A percentile compares a stretch with the other conserved stretches of the same genome.
Conservation (phyloP, 305 asterid species). For the Fraxinus albicans region DNA sequence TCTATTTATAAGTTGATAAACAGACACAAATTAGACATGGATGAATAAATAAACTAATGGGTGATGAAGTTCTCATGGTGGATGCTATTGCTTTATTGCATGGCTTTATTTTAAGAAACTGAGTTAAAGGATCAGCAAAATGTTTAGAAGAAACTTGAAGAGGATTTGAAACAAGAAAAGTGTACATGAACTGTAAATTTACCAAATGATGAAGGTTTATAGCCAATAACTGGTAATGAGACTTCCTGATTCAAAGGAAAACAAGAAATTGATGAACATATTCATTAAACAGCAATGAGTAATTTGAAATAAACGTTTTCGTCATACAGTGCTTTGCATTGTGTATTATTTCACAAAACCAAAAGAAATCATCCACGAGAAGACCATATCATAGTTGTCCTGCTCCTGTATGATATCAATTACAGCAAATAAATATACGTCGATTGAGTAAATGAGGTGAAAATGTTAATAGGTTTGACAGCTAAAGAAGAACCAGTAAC, state of each 20-base stretch:
- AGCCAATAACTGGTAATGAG: not conserved
- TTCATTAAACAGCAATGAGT: no score
- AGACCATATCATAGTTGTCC: not conserved
- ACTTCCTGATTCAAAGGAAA: not conserved
- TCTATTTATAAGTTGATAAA: no score
- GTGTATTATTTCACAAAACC: not conserved
- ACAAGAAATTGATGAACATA: not conserved
- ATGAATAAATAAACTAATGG: not conserved
- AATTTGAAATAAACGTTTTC: not conserved
- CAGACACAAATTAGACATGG: no score
- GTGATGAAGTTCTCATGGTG: slow-evolving; percentile 2
- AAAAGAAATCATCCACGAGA: not conserved
- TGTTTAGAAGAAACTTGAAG: not conserved
- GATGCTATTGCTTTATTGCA: not conserved
- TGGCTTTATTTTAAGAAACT: not conserved
- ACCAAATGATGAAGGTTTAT: not conserved
- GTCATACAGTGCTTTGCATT: not conserved
- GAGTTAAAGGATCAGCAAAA: not conserved
- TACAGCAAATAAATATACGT: not conserved
- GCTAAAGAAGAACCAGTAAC: no score
- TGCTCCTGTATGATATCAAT: not conserved
- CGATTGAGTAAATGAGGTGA: not conserved
- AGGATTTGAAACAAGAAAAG: not conserved
- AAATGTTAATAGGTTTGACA: no score
- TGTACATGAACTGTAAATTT: not conserved